Conservation (phyloP, 768 basidiomycete species). For the Mycena alexandri region DNA sequence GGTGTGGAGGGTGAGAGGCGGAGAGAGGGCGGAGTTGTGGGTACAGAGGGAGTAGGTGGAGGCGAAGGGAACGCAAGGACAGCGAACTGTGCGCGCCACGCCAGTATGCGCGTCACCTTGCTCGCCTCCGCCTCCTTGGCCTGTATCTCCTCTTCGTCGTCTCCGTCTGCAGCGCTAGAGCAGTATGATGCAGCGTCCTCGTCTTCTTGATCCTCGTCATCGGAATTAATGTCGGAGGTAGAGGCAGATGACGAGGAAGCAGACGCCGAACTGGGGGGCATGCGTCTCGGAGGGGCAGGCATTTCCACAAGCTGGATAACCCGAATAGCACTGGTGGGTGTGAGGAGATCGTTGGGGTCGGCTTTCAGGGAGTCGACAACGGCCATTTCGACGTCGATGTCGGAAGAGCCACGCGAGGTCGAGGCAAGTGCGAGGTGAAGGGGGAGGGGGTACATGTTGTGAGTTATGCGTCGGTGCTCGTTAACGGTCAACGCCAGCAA, state of each 20-base stretch:
- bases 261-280: slow-evolving; percentile 54
- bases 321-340: slow-evolving; percentile 62
- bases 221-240: slow-evolving; percentile 46
- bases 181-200: slow-evolving; percentile 53
- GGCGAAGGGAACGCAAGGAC: neutral
- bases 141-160: slow-evolving; percentile 60
- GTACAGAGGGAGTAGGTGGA: neutral
- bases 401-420: slow-evolving; percentile 40
- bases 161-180: slow-evolving; percentile 42
- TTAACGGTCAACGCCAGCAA: slow-evolving; percentile 14
- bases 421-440: slow-evolving; percentile 46
- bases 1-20: slow-evolving; percentile 2
- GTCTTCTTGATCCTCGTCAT: slow-evolving; percentile 49
- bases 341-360: slow-evolving; percentile 56
- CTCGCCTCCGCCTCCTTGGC: slow-evolving; percentile 58
- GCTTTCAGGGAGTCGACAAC: slow-evolving; percentile 48
- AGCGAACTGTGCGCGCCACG: slow-evolving; percentile 69
- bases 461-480: slow-evolving; percentile 34
- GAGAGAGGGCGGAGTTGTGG: slow-evolving; percentile 1
- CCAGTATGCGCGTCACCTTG: slow-evolving; percentile 75
- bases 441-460: slow-evolving; percentile 38
- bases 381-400: slow-evolving; percentile 42
- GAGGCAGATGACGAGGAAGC: slow-evolving; percentile 53
- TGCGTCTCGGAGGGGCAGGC: slow-evolving; percentile 60
- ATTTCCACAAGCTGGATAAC: slow-evolving; percentile 84